phyloP scores from a whole-genome alignment of 2,329 filamentous ascomycete genomes.

The Alternaria triticina region DNA sequence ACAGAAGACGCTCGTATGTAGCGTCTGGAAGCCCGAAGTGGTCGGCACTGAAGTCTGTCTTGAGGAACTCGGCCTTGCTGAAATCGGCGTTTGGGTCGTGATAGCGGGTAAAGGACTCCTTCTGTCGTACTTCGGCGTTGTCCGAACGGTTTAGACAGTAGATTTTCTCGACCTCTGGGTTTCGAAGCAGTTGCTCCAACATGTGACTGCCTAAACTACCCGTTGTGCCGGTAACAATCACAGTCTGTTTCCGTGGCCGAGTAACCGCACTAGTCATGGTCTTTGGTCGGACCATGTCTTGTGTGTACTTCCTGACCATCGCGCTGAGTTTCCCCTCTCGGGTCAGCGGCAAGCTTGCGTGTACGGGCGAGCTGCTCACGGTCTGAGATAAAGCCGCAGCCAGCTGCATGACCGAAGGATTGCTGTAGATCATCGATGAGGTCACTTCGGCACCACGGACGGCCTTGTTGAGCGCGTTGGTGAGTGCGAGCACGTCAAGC shows the following conservation, averaged over 20 bases:
- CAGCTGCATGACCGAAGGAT: neutral
- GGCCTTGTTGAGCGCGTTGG: conserved; percentile 1
- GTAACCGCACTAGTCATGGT: too few species aligned
- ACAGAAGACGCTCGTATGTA: conserved; percentile 19
- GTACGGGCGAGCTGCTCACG: neutral
- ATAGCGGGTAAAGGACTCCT: conserved; percentile 3
- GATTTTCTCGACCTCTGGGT: conserved; percentile 18
- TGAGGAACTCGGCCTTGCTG: neutral
- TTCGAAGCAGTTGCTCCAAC: conserved; percentile 24
- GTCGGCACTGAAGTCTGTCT: conserved; percentile 2
- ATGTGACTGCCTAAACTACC: conserved; percentile 31
- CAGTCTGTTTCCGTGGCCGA: neutral
- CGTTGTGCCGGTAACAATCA: conserved; percentile 33
- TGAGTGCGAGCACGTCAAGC: conserved; percentile 1
- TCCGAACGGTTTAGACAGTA: conserved; percentile 29
- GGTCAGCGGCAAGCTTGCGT: neutral
- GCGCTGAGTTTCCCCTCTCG: neutral
- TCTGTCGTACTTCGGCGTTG: conserved; percentile 18
- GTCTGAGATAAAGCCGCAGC: neutral
- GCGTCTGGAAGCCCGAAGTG: conserved; percentile 49
- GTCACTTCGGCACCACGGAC: neutral
- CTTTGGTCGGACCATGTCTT: neutral
- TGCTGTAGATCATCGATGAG: conserved; percentile 1
- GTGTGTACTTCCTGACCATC: conserved; percentile 2
- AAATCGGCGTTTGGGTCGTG: conserved; percentile 11